A percentile compares a stretch with the other conserved stretches of the same genome.
Evolutionary conservation across 1,139 yeast species (phyloP).

Genomic region (Debaryomyces sp.): DNA sequence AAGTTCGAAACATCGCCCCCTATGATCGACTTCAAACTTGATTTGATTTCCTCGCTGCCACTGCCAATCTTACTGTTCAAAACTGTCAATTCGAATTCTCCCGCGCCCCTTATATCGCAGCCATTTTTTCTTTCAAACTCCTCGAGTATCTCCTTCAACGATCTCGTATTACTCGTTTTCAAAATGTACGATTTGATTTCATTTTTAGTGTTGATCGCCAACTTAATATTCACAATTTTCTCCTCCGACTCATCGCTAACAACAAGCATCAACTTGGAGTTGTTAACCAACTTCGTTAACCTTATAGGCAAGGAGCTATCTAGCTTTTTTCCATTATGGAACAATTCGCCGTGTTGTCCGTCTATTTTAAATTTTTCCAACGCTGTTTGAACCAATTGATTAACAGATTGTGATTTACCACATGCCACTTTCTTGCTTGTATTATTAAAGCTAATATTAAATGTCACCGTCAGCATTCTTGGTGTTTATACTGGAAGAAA

Average conservation of each 20-base stretch:
- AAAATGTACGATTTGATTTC: conserved; percentile 12
- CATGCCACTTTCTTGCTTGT: conserved; percentile 29
- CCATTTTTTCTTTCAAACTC: conserved; percentile 12
- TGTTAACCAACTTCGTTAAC: conserved; percentile 35
- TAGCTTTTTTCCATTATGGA: conserved; percentile 31
- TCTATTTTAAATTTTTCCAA: conserved; percentile 29
- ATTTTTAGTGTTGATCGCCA: conserved; percentile 20
- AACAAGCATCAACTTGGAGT: conserved; percentile 30
- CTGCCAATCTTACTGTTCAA: conserved; percentile 8
- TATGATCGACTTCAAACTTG: conserved; percentile 17
- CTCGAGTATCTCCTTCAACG: conserved; percentile 15
- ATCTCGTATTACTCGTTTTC: conserved; percentile 13
- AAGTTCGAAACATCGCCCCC: conserved; percentile 19
- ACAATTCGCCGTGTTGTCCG: conserved; percentile 25
- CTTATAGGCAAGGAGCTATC: conserved; percentile 39
- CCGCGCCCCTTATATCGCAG: conserved; percentile 6
- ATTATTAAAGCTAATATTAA: conserved; percentile 24
- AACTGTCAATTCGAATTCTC: conserved; percentile 11
- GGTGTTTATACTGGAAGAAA: neutral
- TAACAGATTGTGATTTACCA: conserved; percentile 27
- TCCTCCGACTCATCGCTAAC: conserved; percentile 15
- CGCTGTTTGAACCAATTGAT: conserved; percentile 30
- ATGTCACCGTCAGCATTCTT: conserved; percentile 27
- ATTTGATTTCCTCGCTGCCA: neutral
- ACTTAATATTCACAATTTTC: conserved; percentile 27